These are phyloP conservation scores for Phytopythium montanum DNA, from an alignment of 352 stramenopile genomes.

Conservation along the genomic window DNA sequence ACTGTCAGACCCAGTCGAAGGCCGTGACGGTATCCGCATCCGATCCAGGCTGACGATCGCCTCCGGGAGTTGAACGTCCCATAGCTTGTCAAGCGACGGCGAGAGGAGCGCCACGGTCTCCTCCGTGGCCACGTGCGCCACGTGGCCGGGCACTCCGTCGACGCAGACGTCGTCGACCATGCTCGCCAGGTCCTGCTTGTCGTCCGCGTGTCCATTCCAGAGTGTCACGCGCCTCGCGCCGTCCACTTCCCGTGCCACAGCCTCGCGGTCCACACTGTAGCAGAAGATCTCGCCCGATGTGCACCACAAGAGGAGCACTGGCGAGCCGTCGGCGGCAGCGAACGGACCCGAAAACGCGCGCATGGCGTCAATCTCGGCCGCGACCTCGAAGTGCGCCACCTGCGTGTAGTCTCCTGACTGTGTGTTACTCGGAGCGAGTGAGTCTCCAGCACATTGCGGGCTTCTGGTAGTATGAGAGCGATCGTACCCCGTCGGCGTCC, in stretches of 20 bases:
- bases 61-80: constrained; percentile 48
- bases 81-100: constrained; percentile 30
- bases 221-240: constrained; percentile 19
- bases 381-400: constrained; percentile 47
- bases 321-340: constrained; percentile 8
- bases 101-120: constrained; percentile 37
- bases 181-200: constrained; percentile 33
- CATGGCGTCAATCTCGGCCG: constrained; percentile 57
- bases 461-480: too few species aligned
- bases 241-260: constrained; percentile 9
- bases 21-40: constrained; percentile 8
- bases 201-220: constrained; percentile 29
- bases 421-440: background rate
- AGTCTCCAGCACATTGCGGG: too few species aligned
- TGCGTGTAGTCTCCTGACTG: constrained; percentile 53
- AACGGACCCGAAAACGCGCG: constrained; percentile 22
- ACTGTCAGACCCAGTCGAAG: background rate
- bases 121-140: constrained; percentile 35
- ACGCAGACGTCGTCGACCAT: constrained; percentile 39
- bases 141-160: constrained; percentile 13
- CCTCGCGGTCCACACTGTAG: constrained; percentile 4
- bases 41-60: constrained; percentile 48
- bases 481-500: constrained; percentile 24
- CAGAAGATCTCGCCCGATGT: constrained; percentile 54
- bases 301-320: constrained; percentile 41